phyloP scores from a whole-genome alignment of 495 filamentous ascomycete genomes.

The Poronia punctata region DNA sequence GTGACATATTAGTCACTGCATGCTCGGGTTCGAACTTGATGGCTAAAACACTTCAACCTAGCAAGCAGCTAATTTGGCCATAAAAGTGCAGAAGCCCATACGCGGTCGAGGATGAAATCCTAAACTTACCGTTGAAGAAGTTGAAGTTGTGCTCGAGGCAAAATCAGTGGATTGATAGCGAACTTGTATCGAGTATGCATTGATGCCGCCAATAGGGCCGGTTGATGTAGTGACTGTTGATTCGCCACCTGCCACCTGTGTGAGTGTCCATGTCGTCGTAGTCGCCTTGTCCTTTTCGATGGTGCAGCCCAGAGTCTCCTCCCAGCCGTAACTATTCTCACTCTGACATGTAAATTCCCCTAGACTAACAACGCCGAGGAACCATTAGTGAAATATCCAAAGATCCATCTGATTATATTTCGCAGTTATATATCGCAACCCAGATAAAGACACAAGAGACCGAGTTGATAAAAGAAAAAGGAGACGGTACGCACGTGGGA shows the following conservation, averaged over 20 bases:
- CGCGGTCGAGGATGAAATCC: not conserved
- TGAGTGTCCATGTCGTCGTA: slow-evolving; percentile 7
- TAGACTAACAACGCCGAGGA: not conserved
- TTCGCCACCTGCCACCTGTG: not conserved
- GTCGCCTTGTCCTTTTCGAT: not conserved
- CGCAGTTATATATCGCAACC: no score
- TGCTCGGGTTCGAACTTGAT: no score
- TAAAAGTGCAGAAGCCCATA: not conserved
- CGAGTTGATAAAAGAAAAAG: no score
- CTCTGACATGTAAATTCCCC: not conserved
- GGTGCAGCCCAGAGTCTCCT: slow-evolving; percentile 1
- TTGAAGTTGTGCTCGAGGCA: slow-evolving; percentile 1
- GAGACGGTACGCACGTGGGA: slow-evolving; percentile 3
- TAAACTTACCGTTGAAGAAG: not conserved
- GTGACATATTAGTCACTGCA: no score
- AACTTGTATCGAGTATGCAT: slow-evolving; percentile 7
- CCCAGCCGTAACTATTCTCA: not conserved
- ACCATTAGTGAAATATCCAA: not conserved
- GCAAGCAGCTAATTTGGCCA: not conserved
- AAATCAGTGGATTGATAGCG: slow-evolving; percentile 3
- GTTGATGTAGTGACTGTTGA: not conserved
- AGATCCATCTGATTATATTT: no score
- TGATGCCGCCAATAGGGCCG: not conserved
- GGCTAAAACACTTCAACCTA: no score
- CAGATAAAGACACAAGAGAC: no score